Base-by-base conservation (phyloP, 441 rosid genomes). In the Flueggea neowawraea region DNA sequence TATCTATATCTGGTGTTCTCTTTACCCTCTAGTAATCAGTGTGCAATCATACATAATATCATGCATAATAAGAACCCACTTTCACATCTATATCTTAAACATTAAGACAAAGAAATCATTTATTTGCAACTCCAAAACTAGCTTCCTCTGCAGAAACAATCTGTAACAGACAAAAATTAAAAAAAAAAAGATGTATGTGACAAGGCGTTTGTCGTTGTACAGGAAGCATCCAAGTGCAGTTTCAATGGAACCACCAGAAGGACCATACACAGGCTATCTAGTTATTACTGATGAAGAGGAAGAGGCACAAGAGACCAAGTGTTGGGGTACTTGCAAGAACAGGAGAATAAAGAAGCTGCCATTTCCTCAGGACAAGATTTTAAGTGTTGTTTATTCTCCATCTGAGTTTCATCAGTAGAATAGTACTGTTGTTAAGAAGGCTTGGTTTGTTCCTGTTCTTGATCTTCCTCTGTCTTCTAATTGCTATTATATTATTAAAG, bases 361-460 rank as follows among this genome's bases (percentile, higher is more conserved):
- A 14, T 85, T 90, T 66, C 95, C 73, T 51, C 79, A 76, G 12
- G 86, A 88, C 84, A 83, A 70, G 78, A 67, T 81, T 10, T 45
- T 90, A 31, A 75, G 73, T 16, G 72, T 84, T 16, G 14, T 28
- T 4, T 39, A 55, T n/a, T 14, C n/a, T 12, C 32, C 43, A 55
- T 68, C 72, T 65, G 82, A 80, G 68, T 76, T 71, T 14, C 71
- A 79, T 6, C 84, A 78, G 22, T 53, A 59, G 32, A 66, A 77
- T 57, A 80, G 75, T 48, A 69, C 69, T 31, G 58, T 69, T 15
- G 83, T 72, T 28, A 76, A 74, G 33, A 78, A 78, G 73, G 77
- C 81, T 54, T 78, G 81, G 82, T 86, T 89, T 68, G 64, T 91
- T 55, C 96, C 92, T 0, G 88, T 87, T 69, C 81, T 91, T n/a